A percentile compares a stretch with the other conserved stretches of the same genome.
Evolutionary conservation across 2,329 filamentous ascomycete genomes (phyloP).

Genomic region (Septoria linicola): DNA sequence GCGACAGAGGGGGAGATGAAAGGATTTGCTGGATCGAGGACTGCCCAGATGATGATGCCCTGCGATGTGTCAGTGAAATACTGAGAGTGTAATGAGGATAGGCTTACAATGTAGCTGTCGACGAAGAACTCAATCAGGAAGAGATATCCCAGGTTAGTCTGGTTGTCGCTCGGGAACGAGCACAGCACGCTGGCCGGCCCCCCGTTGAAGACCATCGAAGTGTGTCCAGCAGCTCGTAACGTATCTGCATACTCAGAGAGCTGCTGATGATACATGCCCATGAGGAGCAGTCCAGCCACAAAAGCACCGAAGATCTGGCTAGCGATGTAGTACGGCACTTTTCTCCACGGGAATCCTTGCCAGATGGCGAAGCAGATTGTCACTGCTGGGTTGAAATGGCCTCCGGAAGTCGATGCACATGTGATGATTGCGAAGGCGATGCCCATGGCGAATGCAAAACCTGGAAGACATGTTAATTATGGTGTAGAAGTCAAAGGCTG

Average conservation of each 20-base stretch:
- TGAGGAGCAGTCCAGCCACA: conserved; percentile 54
- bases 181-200: conserved; percentile 56
- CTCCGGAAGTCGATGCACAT: conserved; percentile 54
- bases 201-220: conserved; percentile 45
- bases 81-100: background rate
- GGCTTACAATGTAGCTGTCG: conserved; percentile 51
- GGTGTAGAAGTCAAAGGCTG: too few species aligned
- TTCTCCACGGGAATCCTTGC: conserved; percentile 60
- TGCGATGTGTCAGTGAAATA: background rate
- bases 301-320: conserved; percentile 58
- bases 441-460: conserved; percentile 55
- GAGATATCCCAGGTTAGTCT: conserved; percentile 56
- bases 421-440: conserved; percentile 61
- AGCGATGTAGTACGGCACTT: conserved; percentile 58
- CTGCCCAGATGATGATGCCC: conserved; percentile 58
- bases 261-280: conserved; percentile 58
- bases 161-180: conserved; percentile 52
- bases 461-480: background rate
- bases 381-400: conserved; percentile 40
- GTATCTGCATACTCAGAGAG: conserved; percentile 45
- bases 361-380: conserved; percentile 47
- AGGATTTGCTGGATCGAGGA: conserved; percentile 58
- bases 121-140: conserved; percentile 62
- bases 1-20: conserved; percentile 52
- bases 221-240: conserved; percentile 41